Conservation (phyloP, 2,329 filamentous ascomycete species). For the Trichoderma afroharzianum region DNA sequence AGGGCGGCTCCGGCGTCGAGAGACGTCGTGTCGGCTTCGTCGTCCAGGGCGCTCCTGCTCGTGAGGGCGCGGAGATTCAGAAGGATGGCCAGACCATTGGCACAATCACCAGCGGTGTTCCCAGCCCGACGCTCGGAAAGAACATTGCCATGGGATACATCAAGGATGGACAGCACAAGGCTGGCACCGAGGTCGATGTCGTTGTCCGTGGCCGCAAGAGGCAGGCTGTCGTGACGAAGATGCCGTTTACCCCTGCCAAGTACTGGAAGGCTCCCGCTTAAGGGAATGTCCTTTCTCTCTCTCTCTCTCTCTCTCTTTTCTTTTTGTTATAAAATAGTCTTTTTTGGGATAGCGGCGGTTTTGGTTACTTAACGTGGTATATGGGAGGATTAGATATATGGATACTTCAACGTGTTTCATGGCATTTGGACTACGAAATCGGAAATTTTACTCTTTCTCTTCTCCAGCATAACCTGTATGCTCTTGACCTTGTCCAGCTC, state of each 20-base stretch:
- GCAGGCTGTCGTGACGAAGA: slow-evolving; percentile 73
- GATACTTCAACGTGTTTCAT: slow-evolving; percentile 24
- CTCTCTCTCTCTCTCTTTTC: neutral
- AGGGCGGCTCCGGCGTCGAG: slow-evolving; percentile 66
- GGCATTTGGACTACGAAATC: neutral
- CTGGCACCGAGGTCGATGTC: slow-evolving; percentile 75
- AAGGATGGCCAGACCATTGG: slow-evolving; percentile 67
- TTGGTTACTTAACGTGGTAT: slow-evolving; percentile 14
- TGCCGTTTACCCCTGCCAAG: slow-evolving; percentile 82
- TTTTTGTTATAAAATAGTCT: neutral
- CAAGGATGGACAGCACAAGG: slow-evolving; percentile 75
- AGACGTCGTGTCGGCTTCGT: slow-evolving; percentile 77
- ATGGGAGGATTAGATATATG: slow-evolving; percentile 1
- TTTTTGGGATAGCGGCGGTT: slow-evolving; percentile 1
- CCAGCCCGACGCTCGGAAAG: slow-evolving; percentile 77
- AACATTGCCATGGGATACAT: slow-evolving; percentile 98
- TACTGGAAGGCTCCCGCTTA: slow-evolving; percentile 50
- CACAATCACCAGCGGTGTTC: slow-evolving; percentile 81
- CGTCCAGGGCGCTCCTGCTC: slow-evolving; percentile 80
- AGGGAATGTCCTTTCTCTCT: neutral
- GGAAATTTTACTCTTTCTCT: neutral
- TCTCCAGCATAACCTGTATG: neutral
- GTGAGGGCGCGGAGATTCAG: slow-evolving; percentile 82
- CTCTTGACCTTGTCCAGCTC: neutral
- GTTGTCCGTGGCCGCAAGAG: slow-evolving; percentile 73